Base-by-base conservation (phyloP, 805 yeast species). In the Metschnikowia shivogae region DNA sequence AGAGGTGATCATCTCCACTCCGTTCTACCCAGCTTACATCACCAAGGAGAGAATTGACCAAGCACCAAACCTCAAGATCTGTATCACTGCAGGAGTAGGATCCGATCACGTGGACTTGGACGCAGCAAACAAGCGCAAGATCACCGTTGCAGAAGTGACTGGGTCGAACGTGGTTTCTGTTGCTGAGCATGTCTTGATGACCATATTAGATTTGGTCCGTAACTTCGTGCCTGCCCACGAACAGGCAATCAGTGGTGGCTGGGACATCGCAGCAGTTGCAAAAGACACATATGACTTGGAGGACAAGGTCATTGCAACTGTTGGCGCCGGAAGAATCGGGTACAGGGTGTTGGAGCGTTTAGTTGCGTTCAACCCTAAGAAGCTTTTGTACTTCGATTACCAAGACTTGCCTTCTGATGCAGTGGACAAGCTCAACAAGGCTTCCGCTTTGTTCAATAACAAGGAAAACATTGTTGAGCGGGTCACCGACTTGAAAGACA, bases 1-100 rank as follows among this genome's bases (percentile, higher is more conserved):
- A 5, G 93, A 86, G 55, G 73, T 86, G 42, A 77, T 86, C 58
- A 85, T 86, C 64, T 80, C 90, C 34, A 85, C 92, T 10, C 93
- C 95, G 3, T 86, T 86, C 76, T 87, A 77, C 65, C 93, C 95
- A 4, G 92, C 82, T 31, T 86, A 86, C 64, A 73, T 86, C 61
- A 77, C 83, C 44, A 72, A 73, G 47, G 84, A 81, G 55, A 75
- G 92, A 57, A 74, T 86, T 51, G 80, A 70, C 40, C 76, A 77
- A 59, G 90, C 92, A 29, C 81, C 81, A 62, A 84, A 82, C 43
- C 74, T 86, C 65, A 84, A 84, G 70, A 60, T 83, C 42, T 70
- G 82, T 48, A 73, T 84, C 55, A 86, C 90, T 39, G 95, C 95
- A 8, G 95, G 93, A 56, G 89, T 86, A 48, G 95, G 95, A 10